Conservation (phyloP, 495 filamentous ascomycete genomes). For the Thermothielavioides terrestris region DNA sequence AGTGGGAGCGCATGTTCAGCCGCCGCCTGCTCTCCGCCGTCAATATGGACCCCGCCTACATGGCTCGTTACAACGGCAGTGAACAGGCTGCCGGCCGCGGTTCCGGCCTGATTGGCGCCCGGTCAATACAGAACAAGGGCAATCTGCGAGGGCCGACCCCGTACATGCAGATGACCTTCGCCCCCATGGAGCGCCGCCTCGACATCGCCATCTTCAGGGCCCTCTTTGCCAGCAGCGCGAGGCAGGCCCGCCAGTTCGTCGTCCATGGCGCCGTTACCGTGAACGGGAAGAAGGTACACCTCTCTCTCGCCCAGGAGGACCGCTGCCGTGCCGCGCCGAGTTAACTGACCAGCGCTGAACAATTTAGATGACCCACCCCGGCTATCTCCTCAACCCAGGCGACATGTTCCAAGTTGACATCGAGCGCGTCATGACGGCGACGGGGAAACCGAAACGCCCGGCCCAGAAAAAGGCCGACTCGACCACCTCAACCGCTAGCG, state of each 20-base stretch:
- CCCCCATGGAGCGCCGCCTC: constrained; percentile 78
- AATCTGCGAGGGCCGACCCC: constrained; percentile 44
- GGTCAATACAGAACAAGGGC: neutral
- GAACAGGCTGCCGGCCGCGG: constrained; percentile 73
- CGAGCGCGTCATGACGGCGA: constrained; percentile 78
- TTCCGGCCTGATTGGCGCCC: constrained; percentile 41
- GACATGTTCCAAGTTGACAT: constrained; percentile 95
- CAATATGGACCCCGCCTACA: constrained; percentile 67
- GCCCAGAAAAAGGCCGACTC: constrained; percentile 6
- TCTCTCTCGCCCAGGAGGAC: neutral
- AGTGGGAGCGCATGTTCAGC: constrained; percentile 90
- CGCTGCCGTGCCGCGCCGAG: no score
- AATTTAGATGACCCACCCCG: constrained; percentile 81
- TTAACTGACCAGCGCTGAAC: neutral
- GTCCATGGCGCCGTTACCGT: constrained; percentile 89
- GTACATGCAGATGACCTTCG: constrained; percentile 89
- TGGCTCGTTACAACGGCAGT: constrained; percentile 73
- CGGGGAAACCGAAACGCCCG: constrained; percentile 56
- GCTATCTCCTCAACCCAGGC: constrained; percentile 92
- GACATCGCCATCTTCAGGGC: constrained; percentile 89
- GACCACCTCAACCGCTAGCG: constrained; percentile 13
- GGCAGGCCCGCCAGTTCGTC: constrained; percentile 90
- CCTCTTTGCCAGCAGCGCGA: constrained; percentile 87
- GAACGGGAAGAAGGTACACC: constrained; percentile 90
- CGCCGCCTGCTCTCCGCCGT: constrained; percentile 67